Conservation (phyloP, 257 asterid genomes). For the Nicotiana noctiflora region DNA sequence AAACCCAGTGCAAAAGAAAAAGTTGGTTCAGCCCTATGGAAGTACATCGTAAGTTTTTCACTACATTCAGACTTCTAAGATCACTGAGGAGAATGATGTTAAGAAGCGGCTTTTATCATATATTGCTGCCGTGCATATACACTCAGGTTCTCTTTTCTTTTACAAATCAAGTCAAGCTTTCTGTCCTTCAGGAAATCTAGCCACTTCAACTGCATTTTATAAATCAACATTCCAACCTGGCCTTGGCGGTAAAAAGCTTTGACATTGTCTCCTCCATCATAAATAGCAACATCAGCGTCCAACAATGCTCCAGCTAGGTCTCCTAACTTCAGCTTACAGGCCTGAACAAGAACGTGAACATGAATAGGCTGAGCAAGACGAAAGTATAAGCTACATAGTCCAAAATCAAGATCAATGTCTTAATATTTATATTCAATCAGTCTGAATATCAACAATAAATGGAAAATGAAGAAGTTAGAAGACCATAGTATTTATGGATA, state of each 20-base stretch:
- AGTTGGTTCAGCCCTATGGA: not conserved
- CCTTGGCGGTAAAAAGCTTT: slow-evolving; percentile 41
- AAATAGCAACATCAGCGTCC: slow-evolving; percentile 34
- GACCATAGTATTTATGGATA: not conserved
- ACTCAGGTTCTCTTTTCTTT: not conserved
- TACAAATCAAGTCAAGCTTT: not conserved
- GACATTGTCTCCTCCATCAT: slow-evolving; percentile 27
- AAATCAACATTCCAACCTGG: slow-evolving; percentile 24
- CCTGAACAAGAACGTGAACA: slow-evolving; percentile 18
- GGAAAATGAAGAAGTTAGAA: not conserved
- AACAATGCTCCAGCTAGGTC: slow-evolving; percentile 34
- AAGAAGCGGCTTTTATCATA: not conserved
- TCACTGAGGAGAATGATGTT: not conserved
- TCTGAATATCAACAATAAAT: not conserved
- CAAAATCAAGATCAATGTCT: not conserved
- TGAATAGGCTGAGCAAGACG: not conserved
- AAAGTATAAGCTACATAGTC: not conserved
- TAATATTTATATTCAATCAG: not conserved
- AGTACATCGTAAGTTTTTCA: not conserved
- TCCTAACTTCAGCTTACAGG: slow-evolving; percentile 33
- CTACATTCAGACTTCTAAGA: not conserved
- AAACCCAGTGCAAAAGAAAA: not conserved
- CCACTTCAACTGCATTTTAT: not conserved
- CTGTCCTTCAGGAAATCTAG: not conserved
- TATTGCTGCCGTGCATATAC: not conserved